Evolutionary conservation across 169 alveolate genomes (phyloP).

Genomic region (Cryptosporidium viatorum): DNA sequence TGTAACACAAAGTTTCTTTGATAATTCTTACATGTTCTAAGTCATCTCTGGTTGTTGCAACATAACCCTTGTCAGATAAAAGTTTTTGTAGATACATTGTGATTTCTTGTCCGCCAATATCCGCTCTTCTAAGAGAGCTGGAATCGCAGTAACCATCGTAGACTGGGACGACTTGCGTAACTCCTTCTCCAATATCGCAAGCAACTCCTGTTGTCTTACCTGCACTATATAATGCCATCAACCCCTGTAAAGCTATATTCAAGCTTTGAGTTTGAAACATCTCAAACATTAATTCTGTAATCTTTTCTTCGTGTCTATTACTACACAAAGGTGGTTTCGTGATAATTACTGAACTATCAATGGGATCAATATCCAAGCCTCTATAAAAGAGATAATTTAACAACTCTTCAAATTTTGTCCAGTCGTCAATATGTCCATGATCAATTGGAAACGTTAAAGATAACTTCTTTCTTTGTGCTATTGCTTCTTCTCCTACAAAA

Average conservation of each 20-base stretch:
- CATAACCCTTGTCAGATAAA: conserved; percentile 84
- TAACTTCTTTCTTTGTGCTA: conserved; percentile 75
- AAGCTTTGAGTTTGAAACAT: conserved; percentile 83
- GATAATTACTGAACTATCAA: conserved; percentile 77
- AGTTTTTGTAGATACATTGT: conserved; percentile 86
- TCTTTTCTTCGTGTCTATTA: conserved; percentile 78
- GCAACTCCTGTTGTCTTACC: conserved; percentile 90
- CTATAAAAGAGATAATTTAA: conserved; percentile 75
- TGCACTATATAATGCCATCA: conserved; percentile 87
- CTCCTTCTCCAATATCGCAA: conserved; percentile 89
- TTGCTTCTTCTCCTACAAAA: conserved; percentile 84
- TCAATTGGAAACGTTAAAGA: conserved; percentile 81
- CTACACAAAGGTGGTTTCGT: conserved; percentile 82
- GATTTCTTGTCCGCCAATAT: conserved; percentile 88
- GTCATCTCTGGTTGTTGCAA: conserved; percentile 84
- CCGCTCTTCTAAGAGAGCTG: conserved; percentile 83
- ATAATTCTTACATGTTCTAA: conserved; percentile 82
- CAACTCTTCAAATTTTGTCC: conserved; percentile 81
- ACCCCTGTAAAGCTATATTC: conserved; percentile 86
- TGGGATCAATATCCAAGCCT: conserved; percentile 76
- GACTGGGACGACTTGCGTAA: conserved; percentile 89
- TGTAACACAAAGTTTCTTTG: conserved; percentile 86
- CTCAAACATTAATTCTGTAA: conserved; percentile 88
- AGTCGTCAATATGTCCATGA: conserved; percentile 83
- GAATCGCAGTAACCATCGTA: conserved; percentile 89